Base-by-base conservation (phyloP, 331 rosid genomes). In the Erythrophleum ivorense region DNA sequence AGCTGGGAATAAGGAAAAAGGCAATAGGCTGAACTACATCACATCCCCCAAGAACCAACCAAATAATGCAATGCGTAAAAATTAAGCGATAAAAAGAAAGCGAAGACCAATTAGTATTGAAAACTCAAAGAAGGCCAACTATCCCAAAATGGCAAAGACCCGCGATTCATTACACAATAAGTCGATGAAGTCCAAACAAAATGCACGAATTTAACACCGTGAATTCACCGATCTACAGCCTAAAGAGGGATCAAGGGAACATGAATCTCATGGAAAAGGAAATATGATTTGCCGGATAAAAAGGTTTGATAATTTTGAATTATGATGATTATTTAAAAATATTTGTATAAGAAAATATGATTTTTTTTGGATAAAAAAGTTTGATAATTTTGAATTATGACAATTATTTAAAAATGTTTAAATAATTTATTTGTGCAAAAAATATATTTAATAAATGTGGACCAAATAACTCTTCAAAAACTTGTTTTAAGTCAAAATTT, bases 161-260 rank as follows among this genome's bases (percentile, higher is more conserved):
- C 2, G 12, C 36, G 33, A 52, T 11, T 29, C 62, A 41, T 2
- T 14, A 48, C 12, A 2, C 64, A 40, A 79, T 2, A 2, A 12
- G 9, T 74, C 10, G 52, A 68, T 9, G 9, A 81, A 76, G 46
- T 60, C 0, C 0, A 24, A 38, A 59, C 2, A 6, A 21, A 59
- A 75, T 66, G 81, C 64, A 11, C 3, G 48, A 69, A 77, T 18
- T 66, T 7, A 63, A 3, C 8, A 77, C 15, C 0, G 1, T 12
- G 12, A 67, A 40, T 0, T 53, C 50, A 41, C 81, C 68, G 87
- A 84, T 84, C 87, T 84, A 79, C 6, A 19, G 18, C 62, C 31
- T 55, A 7, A 6, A 19, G 21, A 55, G 10, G 29, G 0, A 18
- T 5, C 2, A 78, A 33, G 54, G 9, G 21, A n/a, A 63, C 15